Base-by-base conservation (phyloP, 768 basidiomycete species). In the Tubosaeta sp. region DNA sequence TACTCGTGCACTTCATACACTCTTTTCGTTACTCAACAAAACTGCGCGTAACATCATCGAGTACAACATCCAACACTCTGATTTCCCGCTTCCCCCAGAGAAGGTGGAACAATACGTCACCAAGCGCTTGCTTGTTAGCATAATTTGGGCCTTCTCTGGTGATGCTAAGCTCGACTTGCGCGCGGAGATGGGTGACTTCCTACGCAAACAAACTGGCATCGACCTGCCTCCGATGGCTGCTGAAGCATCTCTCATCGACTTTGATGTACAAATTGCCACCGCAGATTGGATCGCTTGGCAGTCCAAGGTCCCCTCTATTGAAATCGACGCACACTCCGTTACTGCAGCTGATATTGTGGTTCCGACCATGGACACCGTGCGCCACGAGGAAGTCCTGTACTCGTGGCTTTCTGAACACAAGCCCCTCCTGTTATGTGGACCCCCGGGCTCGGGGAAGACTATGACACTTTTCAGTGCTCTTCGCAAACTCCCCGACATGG, bases 321-420 rank as follows among this genome's bases (percentile, higher is more conserved):
- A 99, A 65, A 94, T 99, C 55, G 97, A 99, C 62, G 86, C 97
- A 0, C 97, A 98, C 63, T 84, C 90, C 1, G 92, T 99, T 57
- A 95, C 94, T 4, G 91, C 95, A 7, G 83, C 97, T 9, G 97
- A 99, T 65, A 84, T 97, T 6, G 97, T 99, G 59, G 93, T 99
- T 32, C 97, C 97, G 2, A 99, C 97, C 4, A 86, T 98, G 77
- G 97, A 99, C 63, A 99, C 97, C 4, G 88, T 97, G 25, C 91
- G 97, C 41, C 97, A 99, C 67, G 97, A 99, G 68, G 95, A 98
- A 66, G 93, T 99, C 22, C 75, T 99, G 6, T 98, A 99, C 68
- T 97, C 95, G 1, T 98, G 97, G 97, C 76, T 99, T 6, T 93
- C 94, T 3, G 97, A 98, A 68, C 97, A 98, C 72, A 97, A 97